Percentiles rank a stretch among this genome's conserved stretches.
phyloP scores from a whole-genome alignment of 495 filamentous ascomycete genomes.

The Penicillium cinerascens region DNA sequence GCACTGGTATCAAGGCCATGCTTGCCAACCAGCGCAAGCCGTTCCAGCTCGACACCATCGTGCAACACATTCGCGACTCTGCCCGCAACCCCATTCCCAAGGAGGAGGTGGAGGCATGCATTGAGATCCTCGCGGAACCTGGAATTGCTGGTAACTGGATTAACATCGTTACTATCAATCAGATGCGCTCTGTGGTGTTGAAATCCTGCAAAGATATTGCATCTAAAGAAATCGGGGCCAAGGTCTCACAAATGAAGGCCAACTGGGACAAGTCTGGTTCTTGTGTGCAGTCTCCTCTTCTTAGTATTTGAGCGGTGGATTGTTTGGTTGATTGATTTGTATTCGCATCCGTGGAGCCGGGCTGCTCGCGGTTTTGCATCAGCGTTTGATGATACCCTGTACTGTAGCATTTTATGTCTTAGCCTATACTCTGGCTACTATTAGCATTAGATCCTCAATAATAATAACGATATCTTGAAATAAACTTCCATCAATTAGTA shows the following conservation, averaged over 20 bases:
- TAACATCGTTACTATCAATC: constrained; percentile 39
- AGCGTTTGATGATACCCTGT: constrained; percentile 35
- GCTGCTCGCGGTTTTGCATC: constrained; percentile 32
- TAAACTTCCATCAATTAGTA: neutral
- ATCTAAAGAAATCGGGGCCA: constrained; percentile 36
- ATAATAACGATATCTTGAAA: constrained; percentile 12
- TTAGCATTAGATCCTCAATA: constrained; percentile 10
- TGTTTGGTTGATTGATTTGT: constrained; percentile 14
- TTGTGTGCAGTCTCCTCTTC: constrained; percentile 8
- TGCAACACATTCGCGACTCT: constrained; percentile 40
- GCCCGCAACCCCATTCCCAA: constrained; percentile 37
- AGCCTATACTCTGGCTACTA: constrained; percentile 3
- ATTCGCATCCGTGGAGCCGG: constrained; percentile 25
- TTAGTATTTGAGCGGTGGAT: constrained; percentile 13
- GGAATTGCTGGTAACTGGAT: constrained; percentile 46
- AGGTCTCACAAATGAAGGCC: constrained; percentile 34
- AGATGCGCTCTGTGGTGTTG: constrained; percentile 42
- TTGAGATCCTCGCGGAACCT: constrained; percentile 41
- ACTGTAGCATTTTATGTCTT: constrained; percentile 10
- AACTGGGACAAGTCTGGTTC: constrained; percentile 26
- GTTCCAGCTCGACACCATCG: constrained; percentile 37
- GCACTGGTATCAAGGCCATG: constrained; percentile 33
- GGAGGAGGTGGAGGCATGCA: constrained; percentile 39
- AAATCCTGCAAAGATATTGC: constrained; percentile 42
- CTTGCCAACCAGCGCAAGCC: constrained; percentile 38